A percentile compares a stretch with the other conserved stretches of the same genome.
Evolutionary conservation across 2,329 filamentous ascomycete species (phyloP).

Genomic region (Nigrospora osmanthi): DNA sequence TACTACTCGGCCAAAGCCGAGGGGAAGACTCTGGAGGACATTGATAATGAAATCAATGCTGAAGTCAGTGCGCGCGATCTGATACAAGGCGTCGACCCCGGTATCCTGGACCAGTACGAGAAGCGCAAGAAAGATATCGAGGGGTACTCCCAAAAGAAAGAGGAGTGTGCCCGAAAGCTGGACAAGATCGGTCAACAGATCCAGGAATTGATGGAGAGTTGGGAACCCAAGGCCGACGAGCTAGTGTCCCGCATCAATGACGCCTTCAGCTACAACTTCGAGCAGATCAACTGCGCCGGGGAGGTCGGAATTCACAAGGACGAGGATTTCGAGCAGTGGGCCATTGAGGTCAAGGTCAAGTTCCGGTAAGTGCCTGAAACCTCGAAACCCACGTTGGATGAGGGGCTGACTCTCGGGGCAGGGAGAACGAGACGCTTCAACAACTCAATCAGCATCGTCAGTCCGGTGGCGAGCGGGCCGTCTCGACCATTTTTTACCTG

Average conservation of each 20-base stretch:
- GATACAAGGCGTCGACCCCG: conserved; percentile 69
- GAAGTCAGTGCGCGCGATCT: conserved; percentile 71
- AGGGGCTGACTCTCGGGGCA: conserved; percentile 20
- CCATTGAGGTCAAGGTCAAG: conserved; percentile 87
- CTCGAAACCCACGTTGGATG: background rate
- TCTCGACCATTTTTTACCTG: conserved; percentile 97
- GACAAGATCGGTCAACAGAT: conserved; percentile 51
- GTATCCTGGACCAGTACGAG: conserved; percentile 71
- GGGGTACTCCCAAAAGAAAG: conserved; percentile 49
- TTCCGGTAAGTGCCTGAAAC: conserved; percentile 59
- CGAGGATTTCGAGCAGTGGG: conserved; percentile 90
- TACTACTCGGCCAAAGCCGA: conserved; percentile 34
- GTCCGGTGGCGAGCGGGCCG: conserved; percentile 90
- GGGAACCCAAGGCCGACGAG: conserved; percentile 77
- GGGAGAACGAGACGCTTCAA: conserved; percentile 74
- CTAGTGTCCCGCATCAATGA: conserved; percentile 77
- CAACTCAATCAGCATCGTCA: conserved; percentile 87
- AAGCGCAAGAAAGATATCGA: conserved; percentile 63
- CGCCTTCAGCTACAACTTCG: conserved; percentile 88
- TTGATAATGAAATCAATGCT: conserved; percentile 67
- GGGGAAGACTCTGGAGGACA: conserved; percentile 49
- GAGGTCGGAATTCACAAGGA: conserved; percentile 85
- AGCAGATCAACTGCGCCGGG: conserved; percentile 88
- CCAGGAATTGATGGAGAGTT: conserved; percentile 56
- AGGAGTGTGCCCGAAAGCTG: conserved; percentile 45